A percentile compares a stretch with the other conserved stretches of the same genome.
Evolutionary conservation across 768 basidiomycete species (phyloP).

Genomic region (Hygrocybe punicea): DNA sequence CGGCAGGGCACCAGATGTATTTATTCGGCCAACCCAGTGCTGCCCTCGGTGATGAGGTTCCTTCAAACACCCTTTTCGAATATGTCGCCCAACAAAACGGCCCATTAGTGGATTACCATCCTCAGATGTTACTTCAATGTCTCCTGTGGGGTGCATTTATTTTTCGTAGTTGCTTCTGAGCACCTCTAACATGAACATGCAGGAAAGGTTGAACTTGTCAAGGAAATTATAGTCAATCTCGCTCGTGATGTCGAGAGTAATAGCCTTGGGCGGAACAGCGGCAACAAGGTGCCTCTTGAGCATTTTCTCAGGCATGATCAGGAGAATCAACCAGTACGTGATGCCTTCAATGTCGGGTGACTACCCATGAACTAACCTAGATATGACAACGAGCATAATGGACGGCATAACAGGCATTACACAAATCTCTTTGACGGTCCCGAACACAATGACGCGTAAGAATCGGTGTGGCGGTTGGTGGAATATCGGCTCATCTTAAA

Average conservation of each 20-base stretch:
- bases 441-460: constrained; percentile 47
- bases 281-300: constrained; percentile 56
- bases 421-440: constrained; percentile 52
- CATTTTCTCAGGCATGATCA: constrained; percentile 47
- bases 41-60: constrained; percentile 13
- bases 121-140: constrained; percentile 89
- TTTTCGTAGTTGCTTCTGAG: neutral
- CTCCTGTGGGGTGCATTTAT: constrained; percentile 73
- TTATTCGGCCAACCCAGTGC: constrained; percentile 58
- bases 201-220: constrained; percentile 86
- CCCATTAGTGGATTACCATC: constrained; percentile 87
- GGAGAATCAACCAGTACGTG: constrained; percentile 17
- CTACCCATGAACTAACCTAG: neutral
- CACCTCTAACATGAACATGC: constrained; percentile 4
- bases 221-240: constrained; percentile 72
- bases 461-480: neutral
- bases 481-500: neutral
- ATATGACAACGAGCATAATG: neutral
- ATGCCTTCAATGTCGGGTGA: neutral
- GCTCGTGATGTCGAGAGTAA: constrained; percentile 37
- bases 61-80: constrained; percentile 63
- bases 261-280: constrained; percentile 28
- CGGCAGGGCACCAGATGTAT: constrained; percentile 78
- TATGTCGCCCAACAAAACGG: constrained; percentile 81
- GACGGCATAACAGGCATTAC: constrained; percentile 40